These are phyloP conservation scores for Magnolia sinica DNA, from an alignment of 164 flowering plant species.

Conservation along the genomic window DNA sequence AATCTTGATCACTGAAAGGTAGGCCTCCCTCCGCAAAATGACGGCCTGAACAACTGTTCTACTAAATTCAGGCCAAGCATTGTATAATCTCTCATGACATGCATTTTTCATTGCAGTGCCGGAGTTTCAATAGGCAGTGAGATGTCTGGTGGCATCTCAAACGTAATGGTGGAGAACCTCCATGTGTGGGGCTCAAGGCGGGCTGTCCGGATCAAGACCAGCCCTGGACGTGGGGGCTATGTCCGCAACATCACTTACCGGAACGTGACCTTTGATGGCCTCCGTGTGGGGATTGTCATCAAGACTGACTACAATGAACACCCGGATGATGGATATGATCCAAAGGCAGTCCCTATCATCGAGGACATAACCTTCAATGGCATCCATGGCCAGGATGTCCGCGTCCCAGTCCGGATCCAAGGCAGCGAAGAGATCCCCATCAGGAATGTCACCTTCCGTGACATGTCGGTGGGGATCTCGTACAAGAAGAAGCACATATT, in stretches of 20 bases:
- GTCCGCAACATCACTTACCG: slow-evolving; percentile 65
- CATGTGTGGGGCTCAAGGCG: slow-evolving; percentile 82
- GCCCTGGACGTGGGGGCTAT: slow-evolving; percentile 87
- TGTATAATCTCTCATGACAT: too few species aligned
- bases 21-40: too few species aligned
- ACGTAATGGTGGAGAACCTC: slow-evolving; percentile 79
- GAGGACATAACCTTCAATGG: slow-evolving; percentile 62
- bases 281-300: slow-evolving; percentile 85
- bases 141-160: slow-evolving; percentile 97
- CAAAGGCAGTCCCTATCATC: slow-evolving; percentile 63
- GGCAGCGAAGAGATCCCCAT: slow-evolving; percentile 92
- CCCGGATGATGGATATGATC: slow-evolving; percentile 78
- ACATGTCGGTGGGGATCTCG: slow-evolving; percentile 82
- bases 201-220: slow-evolving; percentile 86
- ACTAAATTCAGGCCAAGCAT: too few species aligned
- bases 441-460: slow-evolving; percentile 66
- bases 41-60: too few species aligned
- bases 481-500: slow-evolving; percentile 93
- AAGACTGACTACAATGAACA: slow-evolving; percentile 97
- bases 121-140: slow-evolving; percentile 97
- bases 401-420: slow-evolving; percentile 90
- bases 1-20: too few species aligned
- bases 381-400: slow-evolving; percentile 83
- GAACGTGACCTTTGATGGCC: slow-evolving; percentile 70
- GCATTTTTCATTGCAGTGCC: slow-evolving; percentile 50